A percentile compares a stretch with the other conserved stretches of the same genome.
phyloP scores from a whole-genome alignment of 1,284 basidiomycete species.

The Boletus holoroseus region DNA sequence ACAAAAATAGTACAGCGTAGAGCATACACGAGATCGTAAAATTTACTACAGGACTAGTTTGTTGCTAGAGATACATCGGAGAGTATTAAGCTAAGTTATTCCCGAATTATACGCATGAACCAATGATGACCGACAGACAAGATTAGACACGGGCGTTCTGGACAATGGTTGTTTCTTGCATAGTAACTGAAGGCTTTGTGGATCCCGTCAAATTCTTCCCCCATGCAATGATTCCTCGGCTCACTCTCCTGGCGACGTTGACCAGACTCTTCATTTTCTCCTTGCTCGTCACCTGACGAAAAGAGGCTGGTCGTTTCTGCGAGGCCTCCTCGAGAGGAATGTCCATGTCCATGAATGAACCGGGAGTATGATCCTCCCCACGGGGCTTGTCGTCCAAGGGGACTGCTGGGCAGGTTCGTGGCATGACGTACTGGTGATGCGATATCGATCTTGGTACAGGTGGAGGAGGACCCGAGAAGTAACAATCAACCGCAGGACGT shows the following conservation, averaged over 20 bases:
- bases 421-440: background rate
- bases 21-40: constrained; percentile 7
- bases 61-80: constrained; percentile 25
- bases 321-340: constrained; percentile 13
- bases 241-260: constrained; percentile 24
- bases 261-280: constrained; percentile 21
- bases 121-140: constrained; percentile 5
- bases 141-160: constrained; percentile 6
- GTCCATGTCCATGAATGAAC: constrained; percentile 35
- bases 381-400: constrained; percentile 1
- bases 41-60: constrained; percentile 14
- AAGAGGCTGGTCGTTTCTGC: constrained; percentile 15
- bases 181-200: constrained; percentile 9
- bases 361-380: constrained; percentile 12
- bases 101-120: constrained; percentile 10
- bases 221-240: constrained; percentile 30
- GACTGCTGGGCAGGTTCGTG: background rate
- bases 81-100: background rate
- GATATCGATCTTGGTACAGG: constrained; percentile 3
- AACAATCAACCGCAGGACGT: constrained; percentile 2
- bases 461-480: constrained; percentile 6
- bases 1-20: constrained; percentile 9
- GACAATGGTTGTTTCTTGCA: background rate
- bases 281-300: constrained; percentile 11
- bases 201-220: constrained; percentile 26